Base-by-base conservation (phyloP, 169 alveolate genomes). In the Cryptosporidium baileyi region DNA sequence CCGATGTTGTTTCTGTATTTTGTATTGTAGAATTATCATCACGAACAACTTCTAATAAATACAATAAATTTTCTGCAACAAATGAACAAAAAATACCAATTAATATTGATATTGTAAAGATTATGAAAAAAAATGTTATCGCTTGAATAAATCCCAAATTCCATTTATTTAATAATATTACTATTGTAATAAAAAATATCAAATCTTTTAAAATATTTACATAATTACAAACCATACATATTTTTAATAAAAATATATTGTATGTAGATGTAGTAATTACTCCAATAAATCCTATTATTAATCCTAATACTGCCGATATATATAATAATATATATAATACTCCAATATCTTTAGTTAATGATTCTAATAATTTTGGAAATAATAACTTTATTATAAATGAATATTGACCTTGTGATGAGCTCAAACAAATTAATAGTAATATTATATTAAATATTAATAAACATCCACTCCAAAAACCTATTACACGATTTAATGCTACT, bases 151-250 rank as follows among this genome's bases (percentile, higher is more conserved):
- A 54, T 3, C 47, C 74, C 13, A 74, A 3, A 24, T 54, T 44
- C 85, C 85, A 74, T 52, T 57, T 52, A 13, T 19, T 38, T 24
- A 74, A 34, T 17, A 74, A 30, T 19, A 57, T 30, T 52, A n/a
- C 26, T 36, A 52, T 74, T 11, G 40, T 28, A 13, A 74, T 57
- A 13, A 74, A 74, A 19, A 74, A 38, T 3, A 41, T 26, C 49
- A 74, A 17, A n/a, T 74, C 85, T 51, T 74, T 74, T 32, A 51
- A n/a, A 24, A 74, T 30, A 57, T 74, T 51, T 28, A 74, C 15
- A 41, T 74, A 74, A 41, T 74, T 74, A 30, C 85, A 74, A 41
- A 74, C 65, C 65, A 74, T 74, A 26, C 44, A 74, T 38, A 74
- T 74, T 30, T 74, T 74, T 30, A 57, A 40, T 15, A 44, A 60